These are phyloP conservation scores for Penicillium roqueforti DNA, from an alignment of 495 filamentous ascomycete genomes.

Conservation along the genomic window DNA sequence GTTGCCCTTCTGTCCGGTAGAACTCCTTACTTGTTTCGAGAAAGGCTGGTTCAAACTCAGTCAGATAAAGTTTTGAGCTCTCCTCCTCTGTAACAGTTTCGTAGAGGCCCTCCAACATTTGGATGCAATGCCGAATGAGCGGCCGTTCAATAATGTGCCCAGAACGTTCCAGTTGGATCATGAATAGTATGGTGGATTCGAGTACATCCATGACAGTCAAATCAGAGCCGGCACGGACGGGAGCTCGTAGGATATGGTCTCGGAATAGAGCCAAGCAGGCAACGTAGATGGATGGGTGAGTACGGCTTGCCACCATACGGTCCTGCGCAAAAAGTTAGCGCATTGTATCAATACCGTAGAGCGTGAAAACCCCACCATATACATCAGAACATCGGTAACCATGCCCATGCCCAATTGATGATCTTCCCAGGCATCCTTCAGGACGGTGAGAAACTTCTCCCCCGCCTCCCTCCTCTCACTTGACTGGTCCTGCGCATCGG, in stretches of 20 bases:
- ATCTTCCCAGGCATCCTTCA: slow-evolving; percentile 78
- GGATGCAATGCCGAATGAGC: slow-evolving; percentile 74
- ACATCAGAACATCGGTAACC: slow-evolving; percentile 97
- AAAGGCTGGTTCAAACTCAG: slow-evolving; percentile 76
- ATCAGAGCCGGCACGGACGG: slow-evolving; percentile 41
- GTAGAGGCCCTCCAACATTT: slow-evolving; percentile 90
- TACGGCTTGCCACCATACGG: slow-evolving; percentile 70
- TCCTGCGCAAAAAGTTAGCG: slow-evolving; percentile 46
- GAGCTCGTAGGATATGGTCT: slow-evolving; percentile 67
- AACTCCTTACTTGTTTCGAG: slow-evolving; percentile 65
- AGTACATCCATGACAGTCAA: slow-evolving; percentile 61
- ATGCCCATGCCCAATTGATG: slow-evolving; percentile 94
- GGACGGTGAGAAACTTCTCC: slow-evolving; percentile 72
- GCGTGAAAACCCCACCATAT: slow-evolving; percentile 60
- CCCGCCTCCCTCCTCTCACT: slow-evolving; percentile 73
- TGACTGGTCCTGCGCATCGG: slow-evolving; percentile 51
- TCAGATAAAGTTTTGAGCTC: slow-evolving; percentile 72
- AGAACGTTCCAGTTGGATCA: slow-evolving; percentile 86
- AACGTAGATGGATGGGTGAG: slow-evolving; percentile 73
- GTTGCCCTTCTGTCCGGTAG: slow-evolving; percentile 69
- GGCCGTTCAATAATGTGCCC: slow-evolving; percentile 85
- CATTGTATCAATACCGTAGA: not conserved
- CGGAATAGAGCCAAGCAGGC: slow-evolving; percentile 83
- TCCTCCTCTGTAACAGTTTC: slow-evolving; percentile 70
- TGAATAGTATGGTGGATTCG: slow-evolving; percentile 78